Evolutionary conservation across 805 yeast species (phyloP), one percentile per base, ranked within the genome.

Genomic region (Komagataella mondaviorum): DNA sequence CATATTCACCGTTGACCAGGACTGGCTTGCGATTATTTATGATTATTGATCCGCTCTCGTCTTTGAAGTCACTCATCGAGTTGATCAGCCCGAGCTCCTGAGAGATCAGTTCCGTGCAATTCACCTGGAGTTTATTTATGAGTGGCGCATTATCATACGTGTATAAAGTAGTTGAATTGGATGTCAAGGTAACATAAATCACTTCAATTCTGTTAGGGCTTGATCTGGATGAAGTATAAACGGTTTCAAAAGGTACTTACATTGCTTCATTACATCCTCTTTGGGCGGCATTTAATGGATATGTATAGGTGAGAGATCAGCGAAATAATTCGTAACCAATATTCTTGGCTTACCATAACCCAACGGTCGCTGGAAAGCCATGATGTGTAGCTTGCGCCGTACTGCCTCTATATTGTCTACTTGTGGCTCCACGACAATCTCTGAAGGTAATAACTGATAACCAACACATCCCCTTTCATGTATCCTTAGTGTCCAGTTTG

Each of bases 101-200:
- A 14, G 81, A 71, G 3, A 80, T 67, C 1, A 73, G 62, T 56
- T 80, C 85, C 1, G 76, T 68, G 52, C 81, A 72, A 56, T 77
- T 78, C 49, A 78, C 63, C 49, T 69, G 71, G 46, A 71, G 64
- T 23, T 65, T 59, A 30, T 71, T 68, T 1, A 70, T 65, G 44
- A 80, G 61, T 22, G 65, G 67, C 47, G 64, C 62, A 58, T 77
- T 77, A 56, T 80, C 84, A 55, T 77, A 71, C 10, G 84, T 75
- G 60, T 76, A 81, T 12, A 80, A 65, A 0, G 85, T 78, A 5
- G 83, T 76, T 16, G 85, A 79, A 58, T 81, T 80, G 51, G 67
- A 62, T 3, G 80, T 72, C 45, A 76, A 64, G 2, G 80, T 72
- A 18, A 77, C 71, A 56, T 70, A 72, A 17, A 76, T 66, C 55